A percentile compares a stretch with the other conserved stretches of the same genome.
Conservation (phyloP, 495 filamentous ascomycete species). For the Xylaria longipes region DNA sequence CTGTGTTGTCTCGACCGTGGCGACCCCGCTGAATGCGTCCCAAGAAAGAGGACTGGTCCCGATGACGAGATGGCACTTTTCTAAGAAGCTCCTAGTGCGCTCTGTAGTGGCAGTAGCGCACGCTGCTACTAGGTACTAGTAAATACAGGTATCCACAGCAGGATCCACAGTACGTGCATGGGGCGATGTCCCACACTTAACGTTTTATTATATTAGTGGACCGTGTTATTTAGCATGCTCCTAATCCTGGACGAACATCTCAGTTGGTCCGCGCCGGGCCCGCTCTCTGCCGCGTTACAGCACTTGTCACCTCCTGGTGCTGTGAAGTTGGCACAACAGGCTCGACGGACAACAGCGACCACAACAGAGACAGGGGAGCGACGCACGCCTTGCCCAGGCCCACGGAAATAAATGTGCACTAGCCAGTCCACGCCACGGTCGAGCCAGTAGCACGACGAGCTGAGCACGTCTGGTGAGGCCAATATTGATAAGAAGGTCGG, state of each 20-base stretch:
- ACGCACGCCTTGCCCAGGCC: slow-evolving; percentile 13
- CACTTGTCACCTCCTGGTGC: background rate
- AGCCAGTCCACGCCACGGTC: slow-evolving; percentile 4
- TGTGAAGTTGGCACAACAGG: slow-evolving; percentile 12
- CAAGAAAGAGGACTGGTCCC: background rate
- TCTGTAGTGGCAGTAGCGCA: background rate
- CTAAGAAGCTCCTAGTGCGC: background rate
- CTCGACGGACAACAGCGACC: background rate
- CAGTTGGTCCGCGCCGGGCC: background rate
- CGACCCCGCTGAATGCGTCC: background rate
- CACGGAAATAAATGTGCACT: background rate
- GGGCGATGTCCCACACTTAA: slow-evolving; percentile 3
- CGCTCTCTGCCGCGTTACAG: slow-evolving; percentile 1
- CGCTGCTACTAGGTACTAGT: background rate
- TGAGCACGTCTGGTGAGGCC: background rate
- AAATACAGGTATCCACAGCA: too few relatives aligned
- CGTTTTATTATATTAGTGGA: slow-evolving; percentile 22
- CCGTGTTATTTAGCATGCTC: background rate
- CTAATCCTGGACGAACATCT: background rate
- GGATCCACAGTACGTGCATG: too few relatives aligned
- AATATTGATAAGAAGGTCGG: slow-evolving; percentile 13
- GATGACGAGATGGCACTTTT: slow-evolving; percentile 9
- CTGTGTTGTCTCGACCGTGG: background rate
- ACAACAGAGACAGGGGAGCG: background rate
- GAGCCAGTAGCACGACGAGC: slow-evolving; percentile 18